Base-by-base conservation (phyloP, 225 moss, liverwort and hornwort species). In the Straminergon stramineum region DNA sequence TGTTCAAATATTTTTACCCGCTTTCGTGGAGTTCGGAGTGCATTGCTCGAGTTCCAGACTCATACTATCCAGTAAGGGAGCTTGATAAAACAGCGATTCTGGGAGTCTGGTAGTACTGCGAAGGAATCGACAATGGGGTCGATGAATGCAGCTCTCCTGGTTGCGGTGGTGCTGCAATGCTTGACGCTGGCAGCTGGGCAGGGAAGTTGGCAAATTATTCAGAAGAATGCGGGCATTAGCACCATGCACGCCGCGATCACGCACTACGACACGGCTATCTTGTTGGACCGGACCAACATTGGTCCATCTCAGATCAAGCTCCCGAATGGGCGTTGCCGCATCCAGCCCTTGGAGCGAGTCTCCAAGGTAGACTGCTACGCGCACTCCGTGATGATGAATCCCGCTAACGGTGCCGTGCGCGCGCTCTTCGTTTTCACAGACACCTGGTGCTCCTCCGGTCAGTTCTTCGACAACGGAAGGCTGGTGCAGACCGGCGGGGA, bases 371-470 rank as follows among this genome's bases (percentile, higher is more conserved):
- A 94, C 57, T 94, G 94, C 85, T 91, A 88, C 56, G 94, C 94
- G n/a, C 93, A 94, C 39, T 90, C 90, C 4, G 93, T 94, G 84
- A 90, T 93, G 93, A 43, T 92, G 79, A 93, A 92, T 69, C 92
- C 92, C 4, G 11, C 55, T 1, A 88, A 84, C 22, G 87, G 87
- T 34, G 82, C 73, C 9, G 92, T 92, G 63, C 93, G 94, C 7
- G 55, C 94, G 5, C 92, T 94, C 23, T 92, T 5, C 80, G 9
- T 94, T 0, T 92, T 11, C 91, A 90, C 93, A 20, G 93, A 93
- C 52, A 93, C 94, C 16, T 94, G 93, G 94, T 94, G 94, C 87
- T 94, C 94, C 24, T 92, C 92, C 4, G 94, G 94, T 12, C 85
- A 85, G 82, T 94, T 94, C 75, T 22, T 87, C 34, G 65, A 65